Percentiles rank a stretch among this genome's conserved stretches.
These are phyloP conservation scores for Phytopythium kandeliae DNA, from an alignment of 352 stramenopile species.

Conservation along the genomic window DNA sequence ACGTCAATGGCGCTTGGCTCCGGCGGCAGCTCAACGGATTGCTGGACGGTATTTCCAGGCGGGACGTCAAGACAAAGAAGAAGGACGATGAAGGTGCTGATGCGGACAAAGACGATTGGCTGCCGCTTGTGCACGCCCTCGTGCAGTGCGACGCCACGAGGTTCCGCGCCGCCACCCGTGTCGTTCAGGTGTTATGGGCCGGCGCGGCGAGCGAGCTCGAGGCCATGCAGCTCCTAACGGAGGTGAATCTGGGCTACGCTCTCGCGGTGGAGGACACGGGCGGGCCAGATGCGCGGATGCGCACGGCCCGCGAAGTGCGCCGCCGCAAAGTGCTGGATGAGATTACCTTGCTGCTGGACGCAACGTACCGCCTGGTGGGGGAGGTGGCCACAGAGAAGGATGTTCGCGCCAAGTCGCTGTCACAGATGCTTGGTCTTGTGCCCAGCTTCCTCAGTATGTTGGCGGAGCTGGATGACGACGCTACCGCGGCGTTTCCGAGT, in stretches of 20 bases:
- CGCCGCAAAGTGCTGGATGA: slow-evolving; percentile 32
- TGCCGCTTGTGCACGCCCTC: slow-evolving; percentile 53
- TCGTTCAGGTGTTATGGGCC: slow-evolving; percentile 53
- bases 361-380: slow-evolving; percentile 45
- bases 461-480: slow-evolving; percentile 13
- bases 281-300: slow-evolving; percentile 5
- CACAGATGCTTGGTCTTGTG: slow-evolving; percentile 57
- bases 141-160: slow-evolving; percentile 47
- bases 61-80: slow-evolving; percentile 34
- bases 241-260: slow-evolving; percentile 67
- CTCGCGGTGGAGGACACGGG: slow-evolving; percentile 28
- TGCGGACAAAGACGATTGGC: slow-evolving; percentile 45
- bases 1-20: too few relatives aligned
- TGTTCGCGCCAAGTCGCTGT: slow-evolving; percentile 29
- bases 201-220: slow-evolving; percentile 58
- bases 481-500: too few relatives aligned
- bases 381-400: slow-evolving; percentile 29
- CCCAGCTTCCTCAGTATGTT: slow-evolving; percentile 48
- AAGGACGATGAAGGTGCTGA: slow-evolving; percentile 19
- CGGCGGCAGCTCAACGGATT: slow-evolving; percentile 45
- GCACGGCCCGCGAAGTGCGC: slow-evolving; percentile 5
- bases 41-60: slow-evolving; percentile 44
- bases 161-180: slow-evolving; percentile 43
- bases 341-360: slow-evolving; percentile 44
- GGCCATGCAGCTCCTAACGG: slow-evolving; percentile 68